Evolutionary conservation across 768 basidiomycete species (phyloP).

Genomic region (Mycena olivaceomarginata): DNA sequence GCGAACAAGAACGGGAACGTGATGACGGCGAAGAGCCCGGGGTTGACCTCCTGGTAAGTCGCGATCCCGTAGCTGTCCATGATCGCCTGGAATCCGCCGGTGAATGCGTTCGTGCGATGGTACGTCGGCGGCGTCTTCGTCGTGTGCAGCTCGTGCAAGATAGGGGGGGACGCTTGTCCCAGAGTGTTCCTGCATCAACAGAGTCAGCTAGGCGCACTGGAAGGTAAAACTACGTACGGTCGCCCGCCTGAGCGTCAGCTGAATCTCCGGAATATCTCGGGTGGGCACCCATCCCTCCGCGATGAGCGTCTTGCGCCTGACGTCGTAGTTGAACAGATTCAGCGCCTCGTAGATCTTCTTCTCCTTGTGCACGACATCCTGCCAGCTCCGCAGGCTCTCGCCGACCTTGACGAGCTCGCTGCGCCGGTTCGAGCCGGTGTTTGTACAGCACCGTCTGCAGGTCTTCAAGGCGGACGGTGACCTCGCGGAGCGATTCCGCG

Average conservation of each 20-base stretch:
- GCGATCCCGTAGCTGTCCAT: slow-evolving; percentile 99
- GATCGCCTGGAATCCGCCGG: slow-evolving; percentile 97
- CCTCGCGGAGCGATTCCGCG: slow-evolving; percentile 91
- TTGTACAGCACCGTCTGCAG: slow-evolving; percentile 92
- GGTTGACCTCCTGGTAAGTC: slow-evolving; percentile 97
- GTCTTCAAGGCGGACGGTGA: slow-evolving; percentile 93
- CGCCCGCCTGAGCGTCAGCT: slow-evolving; percentile 91
- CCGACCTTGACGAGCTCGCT: slow-evolving; percentile 90
- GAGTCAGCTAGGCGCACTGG: neutral
- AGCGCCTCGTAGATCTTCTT: slow-evolving; percentile 97
- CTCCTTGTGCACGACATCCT: slow-evolving; percentile 95
- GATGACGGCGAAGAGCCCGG: slow-evolving; percentile 92
- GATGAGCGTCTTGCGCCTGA: slow-evolving; percentile 93
- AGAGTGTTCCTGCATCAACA: slow-evolving; percentile 81
- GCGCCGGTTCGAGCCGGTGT: slow-evolving; percentile 90
- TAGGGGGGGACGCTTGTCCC: slow-evolving; percentile 94
- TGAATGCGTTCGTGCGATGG: slow-evolving; percentile 96
- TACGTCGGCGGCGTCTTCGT: slow-evolving; percentile 96
- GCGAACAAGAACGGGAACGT: slow-evolving; percentile 99
- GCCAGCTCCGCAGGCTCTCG: slow-evolving; percentile 91
- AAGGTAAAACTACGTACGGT: slow-evolving; percentile 74
- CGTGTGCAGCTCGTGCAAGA: slow-evolving; percentile 92
- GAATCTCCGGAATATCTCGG: slow-evolving; percentile 90
- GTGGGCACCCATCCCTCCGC: slow-evolving; percentile 99
- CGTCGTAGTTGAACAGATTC: slow-evolving; percentile 97